Base-by-base conservation (phyloP, 768 basidiomycete species). In the Amanita pseudoporphyria region DNA sequence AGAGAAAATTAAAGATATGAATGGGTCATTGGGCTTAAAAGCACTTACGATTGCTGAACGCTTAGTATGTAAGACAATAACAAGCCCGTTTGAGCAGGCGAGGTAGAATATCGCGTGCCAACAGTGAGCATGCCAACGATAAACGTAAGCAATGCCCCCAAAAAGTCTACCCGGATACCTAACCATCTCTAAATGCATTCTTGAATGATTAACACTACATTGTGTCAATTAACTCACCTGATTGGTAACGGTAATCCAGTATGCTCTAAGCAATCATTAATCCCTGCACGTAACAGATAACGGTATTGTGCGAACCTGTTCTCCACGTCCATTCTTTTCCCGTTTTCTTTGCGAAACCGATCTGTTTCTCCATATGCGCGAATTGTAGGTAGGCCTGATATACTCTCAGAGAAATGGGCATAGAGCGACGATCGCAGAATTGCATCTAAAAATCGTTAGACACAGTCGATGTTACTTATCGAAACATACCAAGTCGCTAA, bases 381-480 rank as follows among this genome's bases (percentile, higher is more conserved):
- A 45, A 95, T 92, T 6, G 90, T 93, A 1, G 87, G 76, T 33
- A 95, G 64, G n/a, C 94, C 94, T 9, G 84, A 83, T 10, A 96
- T 70, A 24, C 85, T 87, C 67, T 96, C 93, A 2, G 89, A 88
- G 65, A 96, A 96, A 60, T 94, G 91, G 0, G 90, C 83, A 62
- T 96, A 96, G 14, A 97, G 66, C 0, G 84, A 82, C 0, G 87
- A 87, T 21, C 92, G 81, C 24, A 96, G 64, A n/a, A 95, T 73
- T 21, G 89, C 81, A 67, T 95, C 90, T 79, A 19, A 30, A 28
- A 40, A 46, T 16, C 24, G 43, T 54, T 26, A 51, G 6, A 19
- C n/a, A 35, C 45, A 5, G 22, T 26, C 24, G 3, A 30, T 2
- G 10, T 9, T 12, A 14, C 44, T 45, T 37, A 21, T 32, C 44